Conservation (phyloP, 768 basidiomycete species). For the Gloeopeniophorella convolvens region DNA sequence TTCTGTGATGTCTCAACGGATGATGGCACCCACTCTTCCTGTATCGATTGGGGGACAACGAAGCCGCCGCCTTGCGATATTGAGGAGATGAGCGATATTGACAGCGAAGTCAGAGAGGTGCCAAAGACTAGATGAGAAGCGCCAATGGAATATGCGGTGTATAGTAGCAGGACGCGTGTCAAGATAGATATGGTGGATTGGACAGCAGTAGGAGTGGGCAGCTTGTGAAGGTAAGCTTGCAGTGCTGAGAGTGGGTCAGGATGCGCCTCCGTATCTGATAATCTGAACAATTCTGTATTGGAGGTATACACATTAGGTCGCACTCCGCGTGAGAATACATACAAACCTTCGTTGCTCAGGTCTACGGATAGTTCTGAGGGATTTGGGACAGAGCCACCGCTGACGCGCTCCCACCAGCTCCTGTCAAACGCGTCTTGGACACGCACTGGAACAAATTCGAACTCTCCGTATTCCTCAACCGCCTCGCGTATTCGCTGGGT, state of each 20-base stretch:
- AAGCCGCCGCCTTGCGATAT: conserved; percentile 76
- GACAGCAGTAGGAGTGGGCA: conserved; percentile 72
- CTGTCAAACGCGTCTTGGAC: conserved; percentile 71
- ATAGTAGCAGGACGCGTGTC: conserved; percentile 60
- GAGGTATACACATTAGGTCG: background rate
- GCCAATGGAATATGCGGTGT: conserved; percentile 49
- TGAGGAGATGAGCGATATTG: conserved; percentile 64
- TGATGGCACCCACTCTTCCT: conserved; percentile 59
- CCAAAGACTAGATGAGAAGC: conserved; percentile 79
- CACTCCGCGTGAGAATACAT: too few relatives aligned
- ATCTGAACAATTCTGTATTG: conserved; percentile 10
- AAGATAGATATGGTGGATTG: conserved; percentile 52
- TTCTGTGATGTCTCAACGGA: conserved; percentile 12
- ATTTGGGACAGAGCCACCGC: conserved; percentile 25
- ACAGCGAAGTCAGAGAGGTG: conserved; percentile 71
- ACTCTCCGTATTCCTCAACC: conserved; percentile 41
- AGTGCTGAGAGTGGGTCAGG: conserved; percentile 29
- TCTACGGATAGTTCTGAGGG: conserved; percentile 37
- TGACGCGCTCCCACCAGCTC: conserved; percentile 55
- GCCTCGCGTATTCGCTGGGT: conserved; percentile 43
- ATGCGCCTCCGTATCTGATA: conserved; percentile 9
- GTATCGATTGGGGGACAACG: conserved; percentile 56
- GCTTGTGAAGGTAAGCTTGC: conserved; percentile 48
- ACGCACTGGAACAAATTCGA: conserved; percentile 57
- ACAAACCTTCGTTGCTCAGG: conserved; percentile 46